These are phyloP conservation scores for Westerdykella sp. DNA, from an alignment of 2,329 filamentous ascomycete species.

Conservation along the genomic window DNA sequence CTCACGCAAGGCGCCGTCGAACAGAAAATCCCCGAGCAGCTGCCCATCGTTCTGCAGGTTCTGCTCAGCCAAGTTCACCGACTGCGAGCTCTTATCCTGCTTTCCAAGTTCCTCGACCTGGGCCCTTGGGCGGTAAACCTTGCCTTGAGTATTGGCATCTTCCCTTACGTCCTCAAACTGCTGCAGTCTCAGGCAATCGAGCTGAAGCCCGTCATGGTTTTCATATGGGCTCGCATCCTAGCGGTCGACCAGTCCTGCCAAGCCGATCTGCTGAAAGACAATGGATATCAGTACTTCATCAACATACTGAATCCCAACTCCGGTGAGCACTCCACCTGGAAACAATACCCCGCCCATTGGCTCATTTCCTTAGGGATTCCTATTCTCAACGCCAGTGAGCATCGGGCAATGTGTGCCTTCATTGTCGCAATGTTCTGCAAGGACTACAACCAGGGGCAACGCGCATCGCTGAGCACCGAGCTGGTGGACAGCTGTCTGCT, in stretches of 20 bases:
- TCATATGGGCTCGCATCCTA: constrained; percentile 95
- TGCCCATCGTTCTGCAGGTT: constrained; percentile 93
- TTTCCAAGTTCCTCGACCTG: constrained; percentile 89
- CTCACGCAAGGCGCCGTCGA: constrained; percentile 76
- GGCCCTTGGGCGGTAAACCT: constrained; percentile 99
- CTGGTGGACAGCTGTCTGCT: constrained; percentile 82
- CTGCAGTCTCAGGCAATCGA: constrained; percentile 92
- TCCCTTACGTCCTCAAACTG: constrained; percentile 96
- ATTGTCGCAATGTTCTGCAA: constrained; percentile 97
- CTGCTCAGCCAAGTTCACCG: constrained; percentile 92
- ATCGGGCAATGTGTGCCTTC: constrained; percentile 98
- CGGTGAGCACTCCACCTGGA: constrained; percentile 23
- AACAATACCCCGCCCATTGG: neutral
- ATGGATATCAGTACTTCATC: constrained; percentile 94
- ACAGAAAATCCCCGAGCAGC: constrained; percentile 83
- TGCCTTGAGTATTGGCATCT: constrained; percentile 94
- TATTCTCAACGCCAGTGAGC: constrained; percentile 82
- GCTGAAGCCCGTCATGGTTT: constrained; percentile 97
- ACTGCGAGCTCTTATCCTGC: constrained; percentile 79
- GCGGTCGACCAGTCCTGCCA: constrained; percentile 94
- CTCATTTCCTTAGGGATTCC: constrained; percentile 53
- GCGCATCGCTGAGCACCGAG: constrained; percentile 83
- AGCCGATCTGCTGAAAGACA: constrained; percentile 89
- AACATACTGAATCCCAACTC: constrained; percentile 82
- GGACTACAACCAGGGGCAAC: constrained; percentile 84